These are phyloP conservation scores for Talaromyces proteolyticus DNA, from an alignment of 495 filamentous ascomycete genomes.

Conservation along the genomic window DNA sequence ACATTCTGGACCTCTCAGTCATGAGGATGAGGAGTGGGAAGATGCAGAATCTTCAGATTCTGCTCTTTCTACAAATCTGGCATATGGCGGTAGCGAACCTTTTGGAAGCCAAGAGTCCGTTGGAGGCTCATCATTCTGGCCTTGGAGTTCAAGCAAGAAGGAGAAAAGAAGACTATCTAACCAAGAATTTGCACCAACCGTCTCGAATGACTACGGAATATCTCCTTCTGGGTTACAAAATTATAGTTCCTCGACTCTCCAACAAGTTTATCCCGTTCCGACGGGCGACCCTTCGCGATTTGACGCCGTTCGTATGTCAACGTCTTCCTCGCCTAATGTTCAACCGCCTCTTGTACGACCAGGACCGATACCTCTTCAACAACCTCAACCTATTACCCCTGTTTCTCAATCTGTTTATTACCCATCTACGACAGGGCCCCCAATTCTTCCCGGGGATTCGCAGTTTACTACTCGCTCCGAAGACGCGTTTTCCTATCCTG, in stretches of 20 bases:
- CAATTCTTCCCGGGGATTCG: conserved; percentile 19
- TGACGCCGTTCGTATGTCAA: conserved; percentile 43
- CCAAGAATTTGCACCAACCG: conserved; percentile 12
- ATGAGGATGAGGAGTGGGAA: conserved; percentile 56
- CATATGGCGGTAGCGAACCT: conserved; percentile 42
- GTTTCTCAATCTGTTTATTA: conserved; percentile 51
- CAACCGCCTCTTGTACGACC: conserved; percentile 43
- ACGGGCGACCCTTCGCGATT: conserved; percentile 56
- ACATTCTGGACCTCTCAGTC: conserved; percentile 21
- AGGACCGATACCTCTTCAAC: conserved; percentile 48
- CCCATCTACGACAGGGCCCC: conserved; percentile 26
- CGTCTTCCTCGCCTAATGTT: conserved; percentile 36
- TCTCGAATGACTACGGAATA: conserved; percentile 5
- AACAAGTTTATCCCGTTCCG: conserved; percentile 50
- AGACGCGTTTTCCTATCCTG: neutral
- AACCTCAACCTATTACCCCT: conserved; percentile 50
- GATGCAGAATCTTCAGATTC: conserved; percentile 50
- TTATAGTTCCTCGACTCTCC: conserved; percentile 29
- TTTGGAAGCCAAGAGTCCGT: conserved; percentile 43
- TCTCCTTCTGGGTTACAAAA: conserved; percentile 16
- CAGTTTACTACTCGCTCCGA: neutral
- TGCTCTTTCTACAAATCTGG: conserved; percentile 46
- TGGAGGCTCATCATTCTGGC: conserved; percentile 39
- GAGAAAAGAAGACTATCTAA: conserved; percentile 29
- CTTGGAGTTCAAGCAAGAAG: conserved; percentile 52